These are phyloP conservation scores for Canariomyces notabilis DNA, from an alignment of 2,329 filamentous ascomycete species.

Conservation along the genomic window DNA sequence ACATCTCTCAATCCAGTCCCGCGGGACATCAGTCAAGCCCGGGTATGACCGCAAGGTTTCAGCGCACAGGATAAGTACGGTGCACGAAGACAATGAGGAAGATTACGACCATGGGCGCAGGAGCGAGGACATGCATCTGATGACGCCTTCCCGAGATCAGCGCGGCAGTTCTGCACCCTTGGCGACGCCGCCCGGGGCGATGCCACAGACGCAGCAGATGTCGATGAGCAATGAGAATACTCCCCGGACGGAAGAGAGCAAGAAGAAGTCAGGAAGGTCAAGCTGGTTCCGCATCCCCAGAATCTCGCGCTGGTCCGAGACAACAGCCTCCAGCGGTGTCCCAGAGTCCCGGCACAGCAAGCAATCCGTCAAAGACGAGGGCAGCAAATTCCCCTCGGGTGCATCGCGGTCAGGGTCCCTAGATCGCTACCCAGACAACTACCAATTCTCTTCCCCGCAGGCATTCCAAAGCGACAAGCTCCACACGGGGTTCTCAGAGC, in stretches of 20 bases:
- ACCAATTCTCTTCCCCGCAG: constrained; percentile 50
- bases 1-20: constrained; percentile 59
- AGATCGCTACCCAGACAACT: constrained; percentile 57
- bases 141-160: constrained; percentile 56
- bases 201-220: constrained; percentile 33
- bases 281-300: constrained; percentile 67
- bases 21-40: constrained; percentile 39
- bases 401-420: constrained; percentile 33
- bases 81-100: constrained; percentile 78
- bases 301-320: constrained; percentile 96
- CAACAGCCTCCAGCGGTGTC: constrained; percentile 81
- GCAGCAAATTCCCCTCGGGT: constrained; percentile 20
- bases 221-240: constrained; percentile 75
- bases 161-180: constrained; percentile 51
- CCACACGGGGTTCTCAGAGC: constrained; percentile 51
- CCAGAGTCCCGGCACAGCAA: constrained; percentile 69
- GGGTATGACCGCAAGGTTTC: constrained; percentile 54
- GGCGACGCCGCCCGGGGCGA: constrained; percentile 54
- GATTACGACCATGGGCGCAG: constrained; percentile 46
- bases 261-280: constrained; percentile 84
- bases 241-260: constrained; percentile 67
- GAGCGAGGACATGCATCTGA: constrained; percentile 47
- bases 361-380: constrained; percentile 54
- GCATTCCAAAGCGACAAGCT: constrained; percentile 49
- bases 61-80: constrained; percentile 83